Base-by-base conservation (phyloP, 345 rosid species). In the Anastatica hierochuntica region DNA sequence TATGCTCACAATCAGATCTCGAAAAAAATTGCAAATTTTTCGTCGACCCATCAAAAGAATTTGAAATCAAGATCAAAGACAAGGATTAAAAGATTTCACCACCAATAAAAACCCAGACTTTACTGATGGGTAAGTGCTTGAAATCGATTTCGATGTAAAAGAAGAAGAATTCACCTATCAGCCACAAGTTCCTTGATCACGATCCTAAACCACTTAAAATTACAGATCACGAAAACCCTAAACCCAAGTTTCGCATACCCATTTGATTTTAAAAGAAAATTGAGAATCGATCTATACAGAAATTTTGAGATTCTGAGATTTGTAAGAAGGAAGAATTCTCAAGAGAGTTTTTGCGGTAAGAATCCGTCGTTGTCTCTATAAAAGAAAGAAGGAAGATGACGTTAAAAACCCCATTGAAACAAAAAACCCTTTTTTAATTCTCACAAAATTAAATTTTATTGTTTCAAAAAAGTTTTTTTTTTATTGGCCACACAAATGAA, bases 401-500 rank as follows among this genome's bases (percentile, higher is more conserved):
- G 66, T 44, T 46, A 66, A 53, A 54, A 53, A 14, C 43, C 60
- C 33, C 60, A 43, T 13, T 8, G 27, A 59, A 43, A 39, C 71
- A 37, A 15, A 66, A 58, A 27, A n/a, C n/a, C n/a, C 10, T 37
- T 43, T 50, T 41, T 50, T 56, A 7, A 27, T 43, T 50, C 43
- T 43, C 34, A 14, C 31, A 19, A 64, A 64, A 46, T 14, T 37
- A 26, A 20, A 8, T 2, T 21, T n/a, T n/a, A n/a, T 21, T 21
- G 24, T 21, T 2, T 21, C 3, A 21, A 21, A 13, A 10, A 24
- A 42, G 1, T 36, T 16, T 24, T 52, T 43, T 44, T 36, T 16
- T 24, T 52, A 51, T 44, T 52, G 60, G 52, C 66, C 71, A 66
- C 71, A 66, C 49, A 65, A 65, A 48, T 30, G 24, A n/a, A n/a